Evolutionary conservation across 257 asterid genomes (phyloP), one percentile per base, ranked within the genome.

Genomic region (Ilex aquifolium): DNA sequence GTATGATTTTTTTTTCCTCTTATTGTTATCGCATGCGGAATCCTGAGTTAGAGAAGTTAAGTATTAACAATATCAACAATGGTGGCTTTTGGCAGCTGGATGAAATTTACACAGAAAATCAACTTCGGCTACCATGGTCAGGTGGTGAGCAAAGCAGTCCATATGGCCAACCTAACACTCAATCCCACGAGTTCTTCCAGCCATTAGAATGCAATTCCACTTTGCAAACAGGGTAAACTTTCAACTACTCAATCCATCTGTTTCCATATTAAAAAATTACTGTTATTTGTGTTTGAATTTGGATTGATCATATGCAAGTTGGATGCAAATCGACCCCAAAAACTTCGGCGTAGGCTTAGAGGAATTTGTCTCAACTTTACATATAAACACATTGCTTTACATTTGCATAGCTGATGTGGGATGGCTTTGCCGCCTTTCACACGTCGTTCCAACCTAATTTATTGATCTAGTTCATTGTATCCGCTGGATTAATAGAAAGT

Each of bases 141-240:
- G 84, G 79, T 17, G 84, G 78, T 32, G 95, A 85, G 64, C 96
- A 86, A 65, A 73, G 79, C 79, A 79, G 78, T 71, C 52, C 81
- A 60, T 88, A 80, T 64, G 66, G 68, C 40, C 85, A 82, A 10
- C 93, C 85, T 56, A 88, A 83, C 56, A 65, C 80, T 66, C 98
- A 91, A 13, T 79, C 95, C 59, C 97, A 84, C 62, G 88, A 65
- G 60, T 88, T 88, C 79, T 91, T 91, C 71, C 97, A 91, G 68
- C 91, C 91, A 51, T 75, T 85, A 10, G 93, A 88, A 39, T 88
- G 97, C 85, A 78, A 85, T 78, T 80, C 97, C 44, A 79, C 76
- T 72, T 79, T 91, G 64, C 96, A 91, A 71, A 85, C 84, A 54
- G 97, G 97, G 97, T 90, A 82, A 60, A 27, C 32, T 59, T 3